Evolutionary conservation across 2,329 filamentous ascomycete genomes (phyloP), one percentile per base, ranked within the genome.

Genomic region (Ceratocystis alfenasii): DNA sequence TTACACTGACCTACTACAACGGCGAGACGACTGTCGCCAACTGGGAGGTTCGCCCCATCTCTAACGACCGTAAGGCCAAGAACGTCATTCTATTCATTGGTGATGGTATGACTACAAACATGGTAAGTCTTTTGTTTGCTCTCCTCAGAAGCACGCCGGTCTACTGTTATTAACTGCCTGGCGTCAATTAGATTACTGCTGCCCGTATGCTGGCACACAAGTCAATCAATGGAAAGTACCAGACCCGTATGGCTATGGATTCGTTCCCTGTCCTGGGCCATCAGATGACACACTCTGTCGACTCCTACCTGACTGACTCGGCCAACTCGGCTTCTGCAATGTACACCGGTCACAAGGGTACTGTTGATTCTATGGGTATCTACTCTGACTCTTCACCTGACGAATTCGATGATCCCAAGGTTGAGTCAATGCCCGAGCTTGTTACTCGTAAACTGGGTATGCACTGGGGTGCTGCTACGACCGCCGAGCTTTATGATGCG

Each of bases 71-170:
- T 75, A 89, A 84, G 77, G 86, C 89, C 46, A 94, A 92, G 82
- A 94, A 94, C 70, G 84, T 94, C 70, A 84, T 94, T 70, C 80
- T 94, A 69, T 95, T 94, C 76, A 89, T 95, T 69, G 90, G 90
- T 73, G 67, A 85, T 70, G 83, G 83, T 67, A 86, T 86, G 83
- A 86, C 83, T 36, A 90, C 87, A 59, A 89, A 89, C 76, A 88
- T 88, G 85, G 76, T 77, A 71, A 65, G 72, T 65, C 46, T 4
- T 7, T 53, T 22, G 3, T 41, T 36, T 12, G 2, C 3, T 36
- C 33, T 3, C 2, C 10, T 36, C 10, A 12, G 10, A 36, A 36
- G 0, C 33, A 12, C 10, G 0, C 10, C 10, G 3, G 10, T 36
- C 33, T 36, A 6, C 25, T 3, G 6, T 36, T n/a, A 25, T 17